phyloP scores from a whole-genome alignment of 2,329 filamentous ascomycete species.

The Talaromyces atroroseus region DNA sequence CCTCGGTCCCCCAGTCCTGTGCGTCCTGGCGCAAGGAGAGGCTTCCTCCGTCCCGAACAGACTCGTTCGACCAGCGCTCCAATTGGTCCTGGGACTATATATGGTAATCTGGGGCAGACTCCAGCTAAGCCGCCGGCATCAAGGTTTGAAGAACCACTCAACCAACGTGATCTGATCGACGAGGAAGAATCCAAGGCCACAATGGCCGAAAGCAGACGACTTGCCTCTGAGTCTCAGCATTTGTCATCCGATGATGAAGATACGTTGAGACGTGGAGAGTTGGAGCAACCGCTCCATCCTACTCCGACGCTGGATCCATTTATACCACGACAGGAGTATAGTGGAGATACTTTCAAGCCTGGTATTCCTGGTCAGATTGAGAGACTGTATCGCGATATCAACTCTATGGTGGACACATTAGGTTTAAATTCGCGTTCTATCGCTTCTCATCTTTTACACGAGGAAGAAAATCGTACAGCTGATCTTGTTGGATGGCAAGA shows the following conservation, averaged over 20 bases:
- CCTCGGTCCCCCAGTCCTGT: slow-evolving; percentile 45
- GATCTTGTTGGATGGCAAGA: slow-evolving; percentile 35
- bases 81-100: slow-evolving; percentile 30
- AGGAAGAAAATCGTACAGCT: slow-evolving; percentile 17
- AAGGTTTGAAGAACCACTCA: slow-evolving; percentile 13
- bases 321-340: slow-evolving; percentile 44
- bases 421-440: slow-evolving; percentile 75
- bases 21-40: slow-evolving; percentile 26
- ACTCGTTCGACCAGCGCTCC: slow-evolving; percentile 36
- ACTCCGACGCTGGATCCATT: slow-evolving; percentile 44
- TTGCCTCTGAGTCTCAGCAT: slow-evolving; percentile 31
- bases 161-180: slow-evolving; percentile 20
- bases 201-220: slow-evolving; percentile 27
- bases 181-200: slow-evolving; percentile 26
- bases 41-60: slow-evolving; percentile 26
- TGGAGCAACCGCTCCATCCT: slow-evolving; percentile 39
- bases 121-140: slow-evolving; percentile 2
- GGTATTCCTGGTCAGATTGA: slow-evolving; percentile 48
- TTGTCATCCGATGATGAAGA: slow-evolving; percentile 45
- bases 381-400: slow-evolving; percentile 46
- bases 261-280: slow-evolving; percentile 41
- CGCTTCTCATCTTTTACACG: slow-evolving; percentile 50
- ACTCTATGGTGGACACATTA: slow-evolving; percentile 86
- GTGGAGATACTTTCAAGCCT: slow-evolving; percentile 39
- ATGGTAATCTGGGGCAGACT: slow-evolving; percentile 20